Evolutionary conservation across 768 basidiomycete genomes (phyloP), one percentile per base, ranked within the genome.

Genomic region (Suillus clintonianus): DNA sequence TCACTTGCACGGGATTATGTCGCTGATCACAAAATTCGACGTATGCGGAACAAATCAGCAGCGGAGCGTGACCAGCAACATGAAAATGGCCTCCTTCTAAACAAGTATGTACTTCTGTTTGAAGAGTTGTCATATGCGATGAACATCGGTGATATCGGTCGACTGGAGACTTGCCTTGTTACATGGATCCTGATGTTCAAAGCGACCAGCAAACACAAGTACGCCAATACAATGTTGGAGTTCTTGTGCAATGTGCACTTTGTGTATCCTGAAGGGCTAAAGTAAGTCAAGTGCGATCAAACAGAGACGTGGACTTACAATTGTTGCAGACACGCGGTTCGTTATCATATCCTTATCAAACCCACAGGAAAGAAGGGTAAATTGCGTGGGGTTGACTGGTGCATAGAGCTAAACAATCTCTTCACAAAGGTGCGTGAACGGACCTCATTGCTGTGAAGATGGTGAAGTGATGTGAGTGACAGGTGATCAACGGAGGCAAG

Each of bases 371-470:
- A 72, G 39, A 55, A 62, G 9, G 68, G 70, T 3, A 62, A 64
- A 0, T 83, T 76, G 42, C 65, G 72, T 1, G 74, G 69, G 0
- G 67, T 81, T 3, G 81, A 83, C 56, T 83, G 80, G 80, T 58
- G 75, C 9, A 67, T 80, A 1, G 80, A 84, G 62, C 69, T 77
- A 3, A 77, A 81, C 36, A 83, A 83, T 62, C 71, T 82, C 1
- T 80, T 75, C n/a, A 80, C 72, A 6, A 83, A 82, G 70, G 80
- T 80, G 22, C 7, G 22, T n/a, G n/a, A n/a, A n/a, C 43, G 17
- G 15, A 43, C 9, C 43, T 43, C n/a, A 1, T 43, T 6, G 5
- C 19, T n/a, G 1, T 43, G 7, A 43, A 17, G n/a, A 45, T n/a
- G 45, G 24, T n/a, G 32, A 45, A 27, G 24, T 27, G 19, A 55